Evolutionary conservation across 352 stramenopile genomes (phyloP).

Genomic region (Pythium sukuiense): DNA sequence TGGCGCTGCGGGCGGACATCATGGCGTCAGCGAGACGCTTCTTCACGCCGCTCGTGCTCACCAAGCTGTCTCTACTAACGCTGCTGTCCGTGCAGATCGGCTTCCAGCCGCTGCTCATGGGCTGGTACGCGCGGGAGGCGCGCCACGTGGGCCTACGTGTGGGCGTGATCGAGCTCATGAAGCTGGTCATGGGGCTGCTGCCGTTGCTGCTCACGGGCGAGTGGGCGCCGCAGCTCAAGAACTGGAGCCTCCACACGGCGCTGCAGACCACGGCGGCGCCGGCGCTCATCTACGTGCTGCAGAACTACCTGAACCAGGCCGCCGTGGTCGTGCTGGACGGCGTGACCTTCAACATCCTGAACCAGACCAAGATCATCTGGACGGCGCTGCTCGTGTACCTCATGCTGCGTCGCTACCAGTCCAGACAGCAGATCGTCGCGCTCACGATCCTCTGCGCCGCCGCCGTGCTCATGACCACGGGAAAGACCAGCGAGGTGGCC

Average conservation of each 20-base stretch:
- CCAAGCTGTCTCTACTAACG: slow-evolving; percentile 57
- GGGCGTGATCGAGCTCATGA: slow-evolving; percentile 73
- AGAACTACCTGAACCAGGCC: slow-evolving; percentile 83
- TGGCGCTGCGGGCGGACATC: neutral
- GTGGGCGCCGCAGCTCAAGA: slow-evolving; percentile 54
- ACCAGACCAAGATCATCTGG: slow-evolving; percentile 90
- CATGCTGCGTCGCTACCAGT: slow-evolving; percentile 72
- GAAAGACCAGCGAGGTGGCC: slow-evolving; percentile 16
- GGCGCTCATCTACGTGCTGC: slow-evolving; percentile 80
- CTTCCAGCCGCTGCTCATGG: slow-evolving; percentile 76
- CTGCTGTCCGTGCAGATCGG: slow-evolving; percentile 76
- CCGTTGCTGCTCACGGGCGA: slow-evolving; percentile 55
- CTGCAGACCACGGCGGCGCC: slow-evolving; percentile 66
- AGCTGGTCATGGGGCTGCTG: slow-evolving; percentile 63
- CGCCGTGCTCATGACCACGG: slow-evolving; percentile 77
- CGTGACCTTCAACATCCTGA: slow-evolving; percentile 85
- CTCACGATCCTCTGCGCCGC: slow-evolving; percentile 67
- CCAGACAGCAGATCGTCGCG: slow-evolving; percentile 62
- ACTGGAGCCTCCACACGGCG: slow-evolving; percentile 55
- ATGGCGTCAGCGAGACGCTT: slow-evolving; percentile 16
- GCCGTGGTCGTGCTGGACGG: slow-evolving; percentile 76
- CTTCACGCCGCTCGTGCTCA: slow-evolving; percentile 44
- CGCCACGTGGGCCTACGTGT: slow-evolving; percentile 68
- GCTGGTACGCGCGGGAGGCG: slow-evolving; percentile 63
- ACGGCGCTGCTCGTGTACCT: slow-evolving; percentile 81